Conservation (phyloP, 2,329 filamentous ascomycete species). For the Botrytis fragariae region DNA sequence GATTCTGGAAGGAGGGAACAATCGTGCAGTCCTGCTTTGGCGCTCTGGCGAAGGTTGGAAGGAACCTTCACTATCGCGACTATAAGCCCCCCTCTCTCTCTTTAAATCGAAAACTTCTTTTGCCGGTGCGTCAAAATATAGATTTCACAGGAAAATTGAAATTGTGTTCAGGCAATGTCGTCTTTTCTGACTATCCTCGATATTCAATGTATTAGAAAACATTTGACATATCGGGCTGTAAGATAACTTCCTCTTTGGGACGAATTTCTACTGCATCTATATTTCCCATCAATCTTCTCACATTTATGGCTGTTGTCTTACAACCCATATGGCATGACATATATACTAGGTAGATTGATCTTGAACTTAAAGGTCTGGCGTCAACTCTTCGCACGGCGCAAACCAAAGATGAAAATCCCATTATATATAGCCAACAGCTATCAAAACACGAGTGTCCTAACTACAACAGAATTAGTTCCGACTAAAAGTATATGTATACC, state of each 20-base stretch:
- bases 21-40: too few relatives aligned
- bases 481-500: background rate
- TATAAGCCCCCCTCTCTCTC: background rate
- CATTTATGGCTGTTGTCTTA: background rate
- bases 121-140: rapidly evolving
- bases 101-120: background rate
- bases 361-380: background rate
- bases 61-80: background rate
- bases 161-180: too few relatives aligned
- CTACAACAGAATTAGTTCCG: background rate
- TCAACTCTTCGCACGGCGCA: background rate
- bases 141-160: too few relatives aligned
- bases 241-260: too few relatives aligned
- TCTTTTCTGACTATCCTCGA: background rate
- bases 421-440: background rate
- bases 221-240: background rate
- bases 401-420: background rate
- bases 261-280: background rate
- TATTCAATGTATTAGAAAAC: too few relatives aligned
- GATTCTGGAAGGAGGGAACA: background rate
- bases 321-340: too few relatives aligned
- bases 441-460: background rate
- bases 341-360: background rate
- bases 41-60: too few relatives aligned
- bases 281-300: background rate